A percentile compares a stretch with the other conserved stretches of the same genome.
phyloP scores from a whole-genome alignment of 2,329 filamentous ascomycete species.

The Ophiostoma sp. region DNA sequence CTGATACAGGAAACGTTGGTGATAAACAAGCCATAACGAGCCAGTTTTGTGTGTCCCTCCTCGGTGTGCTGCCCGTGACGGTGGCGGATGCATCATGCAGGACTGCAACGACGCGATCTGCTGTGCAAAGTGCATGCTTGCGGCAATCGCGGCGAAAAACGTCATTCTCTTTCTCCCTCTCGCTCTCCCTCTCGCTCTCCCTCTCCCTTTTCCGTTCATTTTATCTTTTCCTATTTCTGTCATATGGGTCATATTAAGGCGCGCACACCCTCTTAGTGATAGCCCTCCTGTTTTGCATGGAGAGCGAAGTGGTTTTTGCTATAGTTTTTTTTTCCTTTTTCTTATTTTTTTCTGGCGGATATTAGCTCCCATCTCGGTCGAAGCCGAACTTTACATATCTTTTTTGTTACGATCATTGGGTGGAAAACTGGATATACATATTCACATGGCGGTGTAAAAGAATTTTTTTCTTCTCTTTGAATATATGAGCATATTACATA shows the following conservation, averaged over 20 bases:
- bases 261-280: background rate
- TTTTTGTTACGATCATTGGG: background rate
- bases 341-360: background rate
- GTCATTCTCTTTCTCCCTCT: no score
- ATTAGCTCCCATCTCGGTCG: background rate
- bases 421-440: background rate
- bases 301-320: conserved; percentile 13
- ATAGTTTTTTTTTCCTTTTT: conserved; percentile 14
- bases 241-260: background rate
- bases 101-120: background rate
- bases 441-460: background rate
- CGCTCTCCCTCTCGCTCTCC: background rate
- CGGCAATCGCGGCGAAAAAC: background rate
- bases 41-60: background rate
- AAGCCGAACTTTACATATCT: background rate
- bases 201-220: background rate
- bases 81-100: background rate
- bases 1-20: background rate
- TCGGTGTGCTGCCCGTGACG: background rate
- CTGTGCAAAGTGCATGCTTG: background rate
- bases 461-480: background rate
- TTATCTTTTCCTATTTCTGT: background rate
- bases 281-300: background rate
- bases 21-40: background rate
- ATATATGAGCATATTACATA: conserved; percentile 13